Percentiles rank a stretch among this genome's conserved stretches.
phyloP scores from a whole-genome alignment of 805 yeast species.

The Kluyveromyces starmeri region DNA sequence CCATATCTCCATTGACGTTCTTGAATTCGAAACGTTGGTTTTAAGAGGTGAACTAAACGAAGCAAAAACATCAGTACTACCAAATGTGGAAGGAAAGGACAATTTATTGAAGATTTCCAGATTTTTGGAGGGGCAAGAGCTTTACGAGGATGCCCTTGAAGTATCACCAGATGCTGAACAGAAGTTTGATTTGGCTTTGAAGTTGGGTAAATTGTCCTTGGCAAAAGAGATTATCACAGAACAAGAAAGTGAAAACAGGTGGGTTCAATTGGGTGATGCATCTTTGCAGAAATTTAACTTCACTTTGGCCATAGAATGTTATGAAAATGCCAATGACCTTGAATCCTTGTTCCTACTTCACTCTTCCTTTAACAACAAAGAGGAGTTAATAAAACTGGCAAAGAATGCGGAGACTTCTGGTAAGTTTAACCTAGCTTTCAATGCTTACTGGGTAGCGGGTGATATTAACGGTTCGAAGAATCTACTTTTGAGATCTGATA shows the following conservation, averaged over 20 bases:
- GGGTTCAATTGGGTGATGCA: slow-evolving; percentile 88
- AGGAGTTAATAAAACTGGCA: slow-evolving; percentile 55
- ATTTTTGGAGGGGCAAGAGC: slow-evolving; percentile 90
- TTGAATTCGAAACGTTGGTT: slow-evolving; percentile 93
- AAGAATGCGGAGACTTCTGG: slow-evolving; percentile 61
- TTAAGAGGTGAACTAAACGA: slow-evolving; percentile 89
- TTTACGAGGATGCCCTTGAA: slow-evolving; percentile 69
- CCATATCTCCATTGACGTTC: slow-evolving; percentile 71
- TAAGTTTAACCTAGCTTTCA: slow-evolving; percentile 83
- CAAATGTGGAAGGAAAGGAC: slow-evolving; percentile 48
- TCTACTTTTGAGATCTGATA: slow-evolving; percentile 56
- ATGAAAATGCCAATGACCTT: slow-evolving; percentile 68
- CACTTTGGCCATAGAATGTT: slow-evolving; percentile 71
- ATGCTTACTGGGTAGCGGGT: slow-evolving; percentile 82
- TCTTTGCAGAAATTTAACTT: slow-evolving; percentile 74
- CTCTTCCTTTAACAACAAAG: slow-evolving; percentile 67
- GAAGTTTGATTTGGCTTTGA: slow-evolving; percentile 79
- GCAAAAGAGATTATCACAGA: slow-evolving; percentile 60
- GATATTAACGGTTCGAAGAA: slow-evolving; percentile 55
- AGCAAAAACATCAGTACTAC: slow-evolving; percentile 51
- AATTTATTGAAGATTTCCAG: slow-evolving; percentile 76
- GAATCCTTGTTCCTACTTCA: slow-evolving; percentile 75
- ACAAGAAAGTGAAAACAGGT: slow-evolving; percentile 55
- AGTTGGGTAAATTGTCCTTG: slow-evolving; percentile 58
- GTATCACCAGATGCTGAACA: slow-evolving; percentile 85